Evolutionary conservation across 768 basidiomycete species (phyloP), one percentile per base, ranked within the genome.

Genomic region (Mycena venus): DNA sequence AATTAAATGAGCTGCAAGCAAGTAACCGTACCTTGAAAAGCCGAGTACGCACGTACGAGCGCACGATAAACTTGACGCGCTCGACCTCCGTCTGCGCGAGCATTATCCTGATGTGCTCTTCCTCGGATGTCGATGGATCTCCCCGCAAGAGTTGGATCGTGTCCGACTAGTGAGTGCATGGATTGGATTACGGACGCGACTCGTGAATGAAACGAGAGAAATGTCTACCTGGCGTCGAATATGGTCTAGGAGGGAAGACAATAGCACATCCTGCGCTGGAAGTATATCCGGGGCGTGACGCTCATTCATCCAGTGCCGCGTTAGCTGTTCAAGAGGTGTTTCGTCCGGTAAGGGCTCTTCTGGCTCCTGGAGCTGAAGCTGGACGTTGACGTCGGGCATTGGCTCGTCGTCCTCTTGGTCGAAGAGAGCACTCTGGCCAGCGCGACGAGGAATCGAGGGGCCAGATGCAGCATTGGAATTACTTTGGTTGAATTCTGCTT

Each of bases 71-170:
- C 83, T 96, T 97, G 78, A 96, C 95, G 49, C 97, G 91, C 81
- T 99, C 97, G 77, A 98, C 91, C 83, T 99, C 97, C 0, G 96
- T 97, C 84, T 97, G 96, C 0, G 95, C 97, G 65, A 99, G 92
- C 88, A 96, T 93, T 38, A 98, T 95, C 76, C 96, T 88, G 73
- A 97, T 94, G 79, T 99, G 96, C 75, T 99, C 97, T 74, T 98
- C 96, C 79, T 98, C 96, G 1, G 94, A 95, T 3, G 95, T 93
- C 42, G 91, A 90, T 0, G 95, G 94, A 81, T 98, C 96, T 29
- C 91, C 91, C 5, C 95, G 89, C 34, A 98, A 84, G 59, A 90
- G 85, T 80, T 91, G 95, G 40, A 95, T 95, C 69, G 90, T 91
- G 75, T 94, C 92, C 72, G 93, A 92, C 96, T 98, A 77, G 72